Conservation (phyloP, 2,329 filamentous ascomycete genomes). For the Diaporthe ampelina region DNA sequence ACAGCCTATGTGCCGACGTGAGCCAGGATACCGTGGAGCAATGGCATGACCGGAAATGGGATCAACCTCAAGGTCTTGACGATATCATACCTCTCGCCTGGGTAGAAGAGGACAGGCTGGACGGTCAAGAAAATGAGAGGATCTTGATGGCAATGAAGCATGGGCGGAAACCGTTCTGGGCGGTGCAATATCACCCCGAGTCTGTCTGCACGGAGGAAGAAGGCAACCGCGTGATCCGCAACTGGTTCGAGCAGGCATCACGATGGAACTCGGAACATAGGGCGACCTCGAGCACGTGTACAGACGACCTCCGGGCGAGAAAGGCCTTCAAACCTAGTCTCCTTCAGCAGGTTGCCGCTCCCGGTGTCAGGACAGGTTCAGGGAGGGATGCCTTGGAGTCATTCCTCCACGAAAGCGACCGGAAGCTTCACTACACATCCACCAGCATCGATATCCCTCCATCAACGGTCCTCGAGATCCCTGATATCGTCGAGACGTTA, state of each 20-base stretch:
- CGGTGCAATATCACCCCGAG: constrained; percentile 91
- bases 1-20: constrained; percentile 71
- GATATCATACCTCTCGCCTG: constrained; percentile 73
- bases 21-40: constrained; percentile 60
- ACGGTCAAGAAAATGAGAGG: constrained; percentile 55
- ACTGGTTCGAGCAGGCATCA: constrained; percentile 80
- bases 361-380: constrained; percentile 25
- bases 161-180: constrained; percentile 80
- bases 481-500: constrained; percentile 68
- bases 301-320: constrained; percentile 45
- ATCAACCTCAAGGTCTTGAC: constrained; percentile 50
- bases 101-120: constrained; percentile 63
- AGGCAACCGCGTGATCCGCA: constrained; percentile 74
- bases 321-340: constrained; percentile 53
- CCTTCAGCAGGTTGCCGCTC: constrained; percentile 45
- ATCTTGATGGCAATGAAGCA: constrained; percentile 86
- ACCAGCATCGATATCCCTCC: constrained; percentile 52
- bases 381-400: constrained; percentile 42
- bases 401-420: constrained; percentile 36
- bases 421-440: constrained; percentile 52
- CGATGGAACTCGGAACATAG: constrained; percentile 66
- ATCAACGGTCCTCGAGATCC: constrained; percentile 60
- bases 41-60: constrained; percentile 59
- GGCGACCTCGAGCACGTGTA: constrained; percentile 43
- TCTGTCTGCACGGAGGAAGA: constrained; percentile 84